These are phyloP conservation scores for Venturia oleaginea DNA, from an alignment of 2,329 filamentous ascomycete genomes.

Conservation along the genomic window DNA sequence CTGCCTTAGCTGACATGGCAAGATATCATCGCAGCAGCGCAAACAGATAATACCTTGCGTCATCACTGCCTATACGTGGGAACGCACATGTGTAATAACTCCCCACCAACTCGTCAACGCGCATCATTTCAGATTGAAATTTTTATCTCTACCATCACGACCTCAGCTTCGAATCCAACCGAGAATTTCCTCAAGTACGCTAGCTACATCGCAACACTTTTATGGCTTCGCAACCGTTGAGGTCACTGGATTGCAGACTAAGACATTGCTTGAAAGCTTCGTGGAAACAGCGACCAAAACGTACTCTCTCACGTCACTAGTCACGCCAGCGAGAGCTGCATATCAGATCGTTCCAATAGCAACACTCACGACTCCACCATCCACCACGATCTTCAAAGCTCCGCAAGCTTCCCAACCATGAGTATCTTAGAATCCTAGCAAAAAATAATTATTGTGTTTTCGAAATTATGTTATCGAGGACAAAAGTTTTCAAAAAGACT, in stretches of 20 bases:
- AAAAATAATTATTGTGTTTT: no score
- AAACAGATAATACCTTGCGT: not conserved
- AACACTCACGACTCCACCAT: not conserved
- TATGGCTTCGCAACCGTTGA: not conserved
- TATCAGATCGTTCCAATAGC: not conserved
- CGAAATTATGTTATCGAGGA: no score
- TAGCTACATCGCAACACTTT: not conserved
- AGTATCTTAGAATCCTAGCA: no score
- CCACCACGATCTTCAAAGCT: no score
- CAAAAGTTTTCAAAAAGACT: no score
- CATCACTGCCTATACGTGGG: not conserved
- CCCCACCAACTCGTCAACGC: not conserved
- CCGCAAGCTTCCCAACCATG: no score
- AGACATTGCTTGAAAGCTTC: not conserved
- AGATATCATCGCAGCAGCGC: not conserved
- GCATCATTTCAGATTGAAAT: not conserved
- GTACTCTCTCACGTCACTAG: not conserved
- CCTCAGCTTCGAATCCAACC: not conserved
- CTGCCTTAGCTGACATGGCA: not conserved
- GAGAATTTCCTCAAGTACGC: not conserved
- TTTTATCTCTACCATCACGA: not conserved
- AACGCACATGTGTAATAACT: not conserved
- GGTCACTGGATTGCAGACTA: not conserved
- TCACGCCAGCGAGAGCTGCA: not conserved
- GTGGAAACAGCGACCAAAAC: not conserved